Evolutionary conservation across 108 stramenopile genomes (phyloP).

Genomic region (Nitzschia inconspicua): DNA sequence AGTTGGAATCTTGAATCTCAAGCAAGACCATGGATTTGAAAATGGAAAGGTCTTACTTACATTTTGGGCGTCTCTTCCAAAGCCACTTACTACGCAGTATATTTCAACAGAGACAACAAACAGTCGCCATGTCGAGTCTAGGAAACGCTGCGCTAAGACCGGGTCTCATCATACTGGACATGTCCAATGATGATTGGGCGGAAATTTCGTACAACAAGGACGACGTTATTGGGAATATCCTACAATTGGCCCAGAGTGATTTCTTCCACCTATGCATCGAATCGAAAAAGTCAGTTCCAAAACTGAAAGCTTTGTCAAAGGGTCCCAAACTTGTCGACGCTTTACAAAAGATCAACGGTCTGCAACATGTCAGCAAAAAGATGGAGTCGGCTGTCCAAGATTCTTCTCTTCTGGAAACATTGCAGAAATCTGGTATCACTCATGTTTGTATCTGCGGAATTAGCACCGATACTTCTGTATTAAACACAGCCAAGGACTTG

Average conservation of each 20-base stretch:
- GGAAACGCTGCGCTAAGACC: no score
- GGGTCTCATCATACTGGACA: conserved; percentile 16
- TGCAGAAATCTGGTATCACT: conserved; percentile 1
- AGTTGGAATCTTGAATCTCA: no score
- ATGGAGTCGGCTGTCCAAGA: conserved; percentile 9
- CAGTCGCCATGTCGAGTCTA: no score
- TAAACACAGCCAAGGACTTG: conserved; percentile 11
- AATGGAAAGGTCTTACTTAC: no score
- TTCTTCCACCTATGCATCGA: conserved; percentile 20
- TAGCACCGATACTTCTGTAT: conserved; percentile 10
- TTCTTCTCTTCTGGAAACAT: not conserved
- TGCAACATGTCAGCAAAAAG: conserved; percentile 9
- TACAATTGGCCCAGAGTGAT: conserved; percentile 15
- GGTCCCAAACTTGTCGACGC: conserved; percentile 16
- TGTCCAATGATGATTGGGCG: conserved; percentile 16
- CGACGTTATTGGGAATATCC: conserved; percentile 9
- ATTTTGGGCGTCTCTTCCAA: no score
- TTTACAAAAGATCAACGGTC: not conserved
- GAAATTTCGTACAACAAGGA: conserved; percentile 14
- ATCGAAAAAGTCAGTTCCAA: conserved; percentile 11
- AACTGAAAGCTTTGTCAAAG: conserved; percentile 6
- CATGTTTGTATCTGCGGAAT: conserved; percentile 20
- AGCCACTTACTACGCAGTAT: no score
- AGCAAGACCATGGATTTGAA: no score
- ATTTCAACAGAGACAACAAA: no score